These are phyloP conservation scores for Saccharomycopsis sp. DNA, from an alignment of 805 yeast genomes.

Conservation along the genomic window DNA sequence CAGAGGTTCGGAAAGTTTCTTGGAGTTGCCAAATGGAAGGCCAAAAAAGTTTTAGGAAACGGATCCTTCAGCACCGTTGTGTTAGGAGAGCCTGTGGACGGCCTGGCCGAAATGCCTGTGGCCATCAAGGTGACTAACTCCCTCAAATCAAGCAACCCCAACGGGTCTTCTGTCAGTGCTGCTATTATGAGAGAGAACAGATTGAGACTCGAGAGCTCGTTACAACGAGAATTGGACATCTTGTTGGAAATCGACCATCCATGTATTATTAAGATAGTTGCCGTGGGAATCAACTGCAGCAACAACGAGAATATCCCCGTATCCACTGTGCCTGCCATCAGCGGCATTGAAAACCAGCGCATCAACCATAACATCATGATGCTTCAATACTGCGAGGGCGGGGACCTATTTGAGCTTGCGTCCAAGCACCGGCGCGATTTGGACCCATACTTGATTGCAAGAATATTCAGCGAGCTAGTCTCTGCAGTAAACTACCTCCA, in stretches of 20 bases:
- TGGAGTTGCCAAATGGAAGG: slow-evolving; percentile 28
- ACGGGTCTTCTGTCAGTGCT: slow-evolving; percentile 30
- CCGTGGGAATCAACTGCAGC: slow-evolving; percentile 29
- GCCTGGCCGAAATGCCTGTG: slow-evolving; percentile 29
- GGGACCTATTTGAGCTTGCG: slow-evolving; percentile 70
- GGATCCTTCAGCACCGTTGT: slow-evolving; percentile 69
- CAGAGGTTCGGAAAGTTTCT: not conserved
- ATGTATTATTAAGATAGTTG: slow-evolving; percentile 56
- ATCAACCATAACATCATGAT: slow-evolving; percentile 27
- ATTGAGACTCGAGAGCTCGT: slow-evolving; percentile 51
- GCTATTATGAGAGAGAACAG: slow-evolving; percentile 37
- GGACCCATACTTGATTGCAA: slow-evolving; percentile 43
- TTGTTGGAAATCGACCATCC: slow-evolving; percentile 57
- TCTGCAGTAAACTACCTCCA: slow-evolving; percentile 72
- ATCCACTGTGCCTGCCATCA: slow-evolving; percentile 28
- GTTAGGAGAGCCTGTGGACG: slow-evolving; percentile 33
- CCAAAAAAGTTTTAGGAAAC: slow-evolving; percentile 43
- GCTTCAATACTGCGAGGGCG: slow-evolving; percentile 75
- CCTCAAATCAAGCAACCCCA: slow-evolving; percentile 26
- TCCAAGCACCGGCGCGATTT: slow-evolving; percentile 37
- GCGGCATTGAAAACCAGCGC: slow-evolving; percentile 22
- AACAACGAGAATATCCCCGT: slow-evolving; percentile 24
- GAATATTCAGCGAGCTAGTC: slow-evolving; percentile 65
- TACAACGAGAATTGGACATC: slow-evolving; percentile 67
- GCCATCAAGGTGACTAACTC: slow-evolving; percentile 67